Conservation (phyloP, 768 basidiomycete genomes). For the Exidia glandulosa region DNA sequence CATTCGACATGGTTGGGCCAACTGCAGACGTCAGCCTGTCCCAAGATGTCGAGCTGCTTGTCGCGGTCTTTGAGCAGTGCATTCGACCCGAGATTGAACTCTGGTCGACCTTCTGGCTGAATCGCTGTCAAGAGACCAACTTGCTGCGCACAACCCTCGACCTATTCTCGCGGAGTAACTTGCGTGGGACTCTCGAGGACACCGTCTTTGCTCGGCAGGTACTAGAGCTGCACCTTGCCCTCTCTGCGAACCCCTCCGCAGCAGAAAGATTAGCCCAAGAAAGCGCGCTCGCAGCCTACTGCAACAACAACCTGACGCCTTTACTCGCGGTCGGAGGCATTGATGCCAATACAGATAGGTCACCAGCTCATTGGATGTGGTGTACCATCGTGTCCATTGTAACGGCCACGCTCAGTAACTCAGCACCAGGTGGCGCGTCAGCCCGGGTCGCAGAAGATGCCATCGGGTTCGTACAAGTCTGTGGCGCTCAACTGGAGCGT, state of each 20-base stretch:
- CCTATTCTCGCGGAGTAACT: conserved; percentile 54
- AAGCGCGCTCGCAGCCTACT: conserved; percentile 71
- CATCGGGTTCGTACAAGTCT: conserved; percentile 76
- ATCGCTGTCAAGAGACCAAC: conserved; percentile 69
- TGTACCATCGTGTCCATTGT: conserved; percentile 77
- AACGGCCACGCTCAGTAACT: conserved; percentile 52
- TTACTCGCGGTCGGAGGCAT: conserved; percentile 69
- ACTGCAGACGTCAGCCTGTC: conserved; percentile 56
- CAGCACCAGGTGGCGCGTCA: conserved; percentile 58
- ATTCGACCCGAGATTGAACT: conserved; percentile 55
- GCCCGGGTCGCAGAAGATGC: conserved; percentile 64
- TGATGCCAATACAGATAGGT: conserved; percentile 55
- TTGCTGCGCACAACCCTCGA: conserved; percentile 67
- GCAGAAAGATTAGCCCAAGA: conserved; percentile 82
- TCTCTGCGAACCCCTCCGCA: conserved; percentile 63
- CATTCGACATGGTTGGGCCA: conserved; percentile 52
- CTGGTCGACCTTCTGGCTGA: conserved; percentile 68
- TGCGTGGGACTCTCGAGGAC: conserved; percentile 59
- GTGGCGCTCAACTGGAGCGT: conserved; percentile 65
- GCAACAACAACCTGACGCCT: conserved; percentile 66
- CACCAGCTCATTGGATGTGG: conserved; percentile 71
- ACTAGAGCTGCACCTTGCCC: conserved; percentile 75
- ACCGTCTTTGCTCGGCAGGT: conserved; percentile 69
- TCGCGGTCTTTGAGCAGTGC: conserved; percentile 76
- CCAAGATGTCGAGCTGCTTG: conserved; percentile 68